phyloP scores from a whole-genome alignment of 345 rosid genomes.

The Gynandropsis gynandra region DNA sequence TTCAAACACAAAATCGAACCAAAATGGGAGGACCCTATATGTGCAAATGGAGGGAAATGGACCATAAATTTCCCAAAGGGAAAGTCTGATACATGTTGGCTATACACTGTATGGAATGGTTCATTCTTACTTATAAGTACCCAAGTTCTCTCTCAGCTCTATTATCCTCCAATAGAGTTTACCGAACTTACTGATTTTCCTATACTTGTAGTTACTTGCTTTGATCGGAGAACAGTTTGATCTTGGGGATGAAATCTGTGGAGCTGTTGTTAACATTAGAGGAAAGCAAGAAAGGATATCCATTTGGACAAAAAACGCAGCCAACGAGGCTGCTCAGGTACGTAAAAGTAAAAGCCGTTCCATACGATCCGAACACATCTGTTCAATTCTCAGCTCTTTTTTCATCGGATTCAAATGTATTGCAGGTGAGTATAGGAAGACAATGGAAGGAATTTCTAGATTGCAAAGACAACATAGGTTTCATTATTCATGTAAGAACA shows the following conservation, averaged over 20 bases:
- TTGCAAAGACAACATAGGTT: slow-evolving; percentile 60
- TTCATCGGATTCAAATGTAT: neutral
- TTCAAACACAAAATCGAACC: slow-evolving; percentile 81
- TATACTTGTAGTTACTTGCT: slow-evolving; percentile 47
- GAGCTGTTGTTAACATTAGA: slow-evolving; percentile 79
- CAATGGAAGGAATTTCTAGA: slow-evolving; percentile 89
- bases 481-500: slow-evolving; percentile 65
- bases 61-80: slow-evolving; percentile 39
- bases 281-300: slow-evolving; percentile 55
- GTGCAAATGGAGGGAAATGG: slow-evolving; percentile 95
- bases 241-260: slow-evolving; percentile 90
- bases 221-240: slow-evolving; percentile 96
- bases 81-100: slow-evolving; percentile 63
- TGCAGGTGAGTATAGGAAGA: slow-evolving; percentile 77
- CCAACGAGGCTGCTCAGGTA: slow-evolving; percentile 89
- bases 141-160: no score
- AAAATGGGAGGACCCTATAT: slow-evolving; percentile 95
- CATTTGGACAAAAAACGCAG: slow-evolving; percentile 87
- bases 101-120: slow-evolving; percentile 62
- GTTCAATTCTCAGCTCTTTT: neutral
- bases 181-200: no score
- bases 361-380: no score
- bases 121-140: no score
- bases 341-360: neutral
- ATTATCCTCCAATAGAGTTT: no score